Evolutionary conservation across 1,284 basidiomycete genomes (phyloP).

Genomic region (Ganoderma boninense): DNA sequence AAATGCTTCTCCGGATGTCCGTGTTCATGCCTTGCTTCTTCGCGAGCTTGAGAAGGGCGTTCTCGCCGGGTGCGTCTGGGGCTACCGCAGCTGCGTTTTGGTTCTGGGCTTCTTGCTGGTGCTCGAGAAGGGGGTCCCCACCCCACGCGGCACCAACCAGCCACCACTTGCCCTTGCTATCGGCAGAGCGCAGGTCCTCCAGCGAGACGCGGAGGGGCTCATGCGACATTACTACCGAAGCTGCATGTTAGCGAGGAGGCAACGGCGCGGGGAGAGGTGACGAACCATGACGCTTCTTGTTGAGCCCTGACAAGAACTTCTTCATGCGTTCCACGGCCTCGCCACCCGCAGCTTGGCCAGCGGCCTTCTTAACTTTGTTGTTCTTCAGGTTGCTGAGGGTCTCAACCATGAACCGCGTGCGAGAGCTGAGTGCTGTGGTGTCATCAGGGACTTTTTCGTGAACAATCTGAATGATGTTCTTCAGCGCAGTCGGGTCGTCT

Average conservation of each 20-base stretch:
- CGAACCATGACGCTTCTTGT: conserved; percentile 80
- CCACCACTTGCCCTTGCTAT: conserved; percentile 98
- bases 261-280: conserved; percentile 18
- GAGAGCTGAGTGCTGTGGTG: conserved; percentile 72
- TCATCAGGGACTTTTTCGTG: conserved; percentile 74
- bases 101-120: conserved; percentile 43
- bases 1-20: conserved; percentile 90
- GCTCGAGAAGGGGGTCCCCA: conserved; percentile 88
- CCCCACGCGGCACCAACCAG: conserved; percentile 96
- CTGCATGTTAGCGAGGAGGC: not conserved
- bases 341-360: conserved; percentile 64
- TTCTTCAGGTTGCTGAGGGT: conserved; percentile 91
- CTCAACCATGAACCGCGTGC: conserved; percentile 93
- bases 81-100: conserved; percentile 26
- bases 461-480: conserved; percentile 86
- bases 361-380: conserved; percentile 80
- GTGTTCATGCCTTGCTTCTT: conserved; percentile 99
- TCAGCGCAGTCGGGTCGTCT: conserved; percentile 86
- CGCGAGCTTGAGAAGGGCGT: conserved; percentile 79
- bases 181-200: conserved; percentile 85
- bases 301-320: conserved; percentile 80
- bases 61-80: conserved; percentile 48
- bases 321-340: conserved; percentile 87
- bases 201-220: conserved; percentile 88
- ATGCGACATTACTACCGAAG: conserved; percentile 71